Conservation (phyloP, 768 basidiomycete genomes). For the Tylopilus felleus region DNA sequence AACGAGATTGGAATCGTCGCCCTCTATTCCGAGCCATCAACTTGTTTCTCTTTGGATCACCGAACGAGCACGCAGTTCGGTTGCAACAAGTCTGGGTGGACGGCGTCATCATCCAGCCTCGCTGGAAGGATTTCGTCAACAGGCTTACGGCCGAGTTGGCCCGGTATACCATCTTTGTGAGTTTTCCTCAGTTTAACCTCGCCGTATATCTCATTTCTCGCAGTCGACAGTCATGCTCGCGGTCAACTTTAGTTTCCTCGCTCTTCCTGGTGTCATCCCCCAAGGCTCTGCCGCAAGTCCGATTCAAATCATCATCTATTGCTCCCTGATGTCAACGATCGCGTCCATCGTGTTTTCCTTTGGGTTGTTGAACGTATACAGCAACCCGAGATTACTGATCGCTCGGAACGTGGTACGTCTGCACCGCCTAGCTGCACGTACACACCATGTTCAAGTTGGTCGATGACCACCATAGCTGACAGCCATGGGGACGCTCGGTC, state of each 20-base stretch:
- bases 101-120: slow-evolving; percentile 9
- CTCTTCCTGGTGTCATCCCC: slow-evolving; percentile 9
- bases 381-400: background rate
- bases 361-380: slow-evolving; percentile 11
- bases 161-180: slow-evolving; percentile 13
- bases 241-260: no score
- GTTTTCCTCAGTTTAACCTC: background rate
- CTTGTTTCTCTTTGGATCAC: no score
- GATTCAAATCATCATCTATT: slow-evolving; percentile 11
- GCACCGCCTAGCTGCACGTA: background rate
- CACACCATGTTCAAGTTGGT: background rate
- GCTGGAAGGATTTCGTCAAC: slow-evolving; percentile 9
- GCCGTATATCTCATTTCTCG: background rate
- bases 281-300: background rate
- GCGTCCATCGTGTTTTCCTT: slow-evolving; percentile 14
- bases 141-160: slow-evolving; percentile 8
- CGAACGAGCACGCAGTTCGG: slow-evolving; percentile 9
- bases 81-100: slow-evolving; percentile 11
- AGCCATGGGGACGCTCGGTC: slow-evolving; percentile 3
- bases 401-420: slow-evolving; percentile 6
- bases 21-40: background rate
- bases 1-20: slow-evolving; percentile 6
- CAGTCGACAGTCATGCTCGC: slow-evolving; percentile 20
- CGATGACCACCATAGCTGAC: background rate
- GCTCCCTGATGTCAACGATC: no score